Percentiles rank a stretch among this genome's conserved stretches.
These are phyloP conservation scores for Lichtheimia ornata DNA, from an alignment of 371 early-diverging fungal species.

Conservation along the genomic window DNA sequence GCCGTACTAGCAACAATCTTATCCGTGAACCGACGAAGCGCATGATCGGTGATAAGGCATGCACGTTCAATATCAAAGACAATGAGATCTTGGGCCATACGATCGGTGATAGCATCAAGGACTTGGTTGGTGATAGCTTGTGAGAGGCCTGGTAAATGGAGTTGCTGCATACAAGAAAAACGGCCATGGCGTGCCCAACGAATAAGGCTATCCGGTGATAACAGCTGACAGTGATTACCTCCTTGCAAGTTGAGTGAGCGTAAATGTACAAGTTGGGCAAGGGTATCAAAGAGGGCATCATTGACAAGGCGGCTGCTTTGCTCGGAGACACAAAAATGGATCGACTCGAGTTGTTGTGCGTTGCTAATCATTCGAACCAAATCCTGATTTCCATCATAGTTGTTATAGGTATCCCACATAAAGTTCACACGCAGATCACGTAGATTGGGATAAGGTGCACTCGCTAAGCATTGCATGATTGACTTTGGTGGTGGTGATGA, in stretches of 20 bases:
- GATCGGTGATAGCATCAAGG: background rate
- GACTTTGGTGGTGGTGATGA: background rate
- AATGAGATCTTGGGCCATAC: background rate
- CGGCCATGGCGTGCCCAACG: background rate
- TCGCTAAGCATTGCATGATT: conserved; percentile 1
- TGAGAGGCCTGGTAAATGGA: background rate
- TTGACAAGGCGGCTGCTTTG: background rate
- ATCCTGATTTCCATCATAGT: background rate
- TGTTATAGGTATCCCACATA: background rate
- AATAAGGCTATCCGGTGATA: background rate
- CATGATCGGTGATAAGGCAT: background rate
- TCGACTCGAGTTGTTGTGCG: background rate
- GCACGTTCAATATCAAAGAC: background rate
- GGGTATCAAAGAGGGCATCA: background rate
- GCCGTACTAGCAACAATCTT: background rate
- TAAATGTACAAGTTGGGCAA: background rate
- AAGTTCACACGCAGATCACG: background rate
- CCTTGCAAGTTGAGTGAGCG: background rate
- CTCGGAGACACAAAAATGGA: background rate
- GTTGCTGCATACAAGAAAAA: background rate
- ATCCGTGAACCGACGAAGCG: background rate
- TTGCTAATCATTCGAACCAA: background rate
- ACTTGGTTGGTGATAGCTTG: background rate
- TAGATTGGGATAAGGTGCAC: background rate
- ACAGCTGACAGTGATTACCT: background rate